Evolutionary conservation across 1,284 basidiomycete genomes (phyloP), one percentile per base, ranked within the genome.

Genomic region (Cutaneotrichosporon mucoides): DNA sequence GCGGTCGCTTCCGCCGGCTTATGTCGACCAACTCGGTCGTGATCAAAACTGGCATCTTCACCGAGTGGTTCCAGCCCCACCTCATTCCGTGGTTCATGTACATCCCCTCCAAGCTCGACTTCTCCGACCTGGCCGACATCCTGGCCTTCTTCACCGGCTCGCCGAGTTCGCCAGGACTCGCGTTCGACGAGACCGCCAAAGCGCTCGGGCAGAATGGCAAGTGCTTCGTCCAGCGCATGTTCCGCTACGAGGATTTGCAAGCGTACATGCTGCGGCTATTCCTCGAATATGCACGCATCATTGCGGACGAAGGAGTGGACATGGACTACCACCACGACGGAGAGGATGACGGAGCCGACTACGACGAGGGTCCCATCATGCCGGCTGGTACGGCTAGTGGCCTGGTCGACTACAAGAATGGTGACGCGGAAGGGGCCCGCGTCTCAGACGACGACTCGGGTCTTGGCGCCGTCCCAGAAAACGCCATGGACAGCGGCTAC

Each of bases 11-110:
- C 63, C 59, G 70, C 11, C 60, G 68, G 5, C 65, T 81, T 34
- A 78, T 81, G 76, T 72, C 71, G 38, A 79, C 77, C 40, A 79
- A 79, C 55, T 76, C 76, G 11, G 65, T 79, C 11, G 76, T 80
- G n/a, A 72, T 81, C 68, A 81, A 81, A 58, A 68, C 73, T n/a
- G 75, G 73, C 12, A 71, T 79, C 48, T 77, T 78, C 60, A 73
- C 73, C 5, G 75, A 76, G 60, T 77, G 72, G 75, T 76, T 73
- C 56, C 71, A 77, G 59, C 72, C 75, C 8, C 74, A 77, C 60
- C 66, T 79, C 16, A 69, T 79, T 36, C 77, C 77, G 73, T 78
- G 76, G 76, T 77, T 76, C 66, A 72, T 72, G 65, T 78, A 77
- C 56, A 69, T 78, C 24, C 75, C 76, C 7, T 62, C 74, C 49